Evolutionary conservation across 352 stramenopile species (phyloP), one percentile per base, ranked within the genome.

Genomic region (Phytophthora chlamydospora): DNA sequence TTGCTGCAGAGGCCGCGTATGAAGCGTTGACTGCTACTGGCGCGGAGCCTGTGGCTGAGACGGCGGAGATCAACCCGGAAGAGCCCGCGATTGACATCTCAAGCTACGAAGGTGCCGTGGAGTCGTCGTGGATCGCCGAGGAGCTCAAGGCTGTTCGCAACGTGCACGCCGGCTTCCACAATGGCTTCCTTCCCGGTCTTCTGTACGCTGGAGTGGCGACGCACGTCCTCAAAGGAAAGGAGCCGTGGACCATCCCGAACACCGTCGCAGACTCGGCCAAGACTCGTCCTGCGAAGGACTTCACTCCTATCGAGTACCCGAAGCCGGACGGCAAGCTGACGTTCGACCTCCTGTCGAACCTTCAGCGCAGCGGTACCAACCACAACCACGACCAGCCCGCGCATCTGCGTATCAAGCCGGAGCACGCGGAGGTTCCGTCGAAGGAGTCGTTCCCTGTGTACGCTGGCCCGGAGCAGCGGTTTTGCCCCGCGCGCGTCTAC

Each of bases 91-190:
- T 67, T 24, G 82, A 94, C 31, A 86, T 95, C 12, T 90, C 75
- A 54, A 90, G 74, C 52, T 99, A 98, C 71, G 76, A 96, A 50
- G 74, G 52, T 45, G 88, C 81, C 40, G 83, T 99, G 40, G 83
- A 99, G 67, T 70, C 76, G 10, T 99, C 96, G 43, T 99, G 97
- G 97, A 93, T 99, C 47, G 88, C 93, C 14, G 83, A 98, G 45
- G 98, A 99, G 79, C 85, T 99, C 27, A 97, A 98, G 75, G 76
- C 89, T 68, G 96, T 99, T 49, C 92, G 98, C 34, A 99, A 99
- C 68, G 95, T 88, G 60, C 96, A 99, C 73, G 93, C 96, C 54
- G 86, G 95, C 53, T 99, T 99, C 83, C 86, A 97, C 59, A 98
- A 89, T 61, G 98, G 98, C 19, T 78, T 98, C 31, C 75, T 97